These are phyloP conservation scores for Aspergillus haitiensis DNA, from an alignment of 495 filamentous ascomycete genomes.

Conservation along the genomic window DNA sequence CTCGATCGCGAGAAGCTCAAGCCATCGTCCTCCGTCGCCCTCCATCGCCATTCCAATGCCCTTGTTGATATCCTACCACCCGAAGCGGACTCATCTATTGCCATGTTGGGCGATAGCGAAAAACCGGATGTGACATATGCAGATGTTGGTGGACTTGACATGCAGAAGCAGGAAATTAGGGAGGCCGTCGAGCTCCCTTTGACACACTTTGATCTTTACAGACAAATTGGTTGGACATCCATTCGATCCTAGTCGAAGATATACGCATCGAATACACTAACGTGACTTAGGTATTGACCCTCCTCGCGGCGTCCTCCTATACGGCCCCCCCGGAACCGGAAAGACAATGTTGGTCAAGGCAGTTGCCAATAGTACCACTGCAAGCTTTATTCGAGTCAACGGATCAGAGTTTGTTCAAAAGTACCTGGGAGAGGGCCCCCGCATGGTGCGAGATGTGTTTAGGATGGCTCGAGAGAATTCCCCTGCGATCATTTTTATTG, in stretches of 20 bases:
- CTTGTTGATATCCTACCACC: constrained; percentile 97
- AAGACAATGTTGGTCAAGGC: constrained; percentile 99
- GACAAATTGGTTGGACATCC: constrained; percentile 70
- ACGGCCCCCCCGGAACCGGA: constrained; percentile 93
- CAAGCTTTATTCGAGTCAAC: constrained; percentile 96
- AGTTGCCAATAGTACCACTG: constrained; percentile 96
- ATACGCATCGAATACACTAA: constrained; percentile 23
- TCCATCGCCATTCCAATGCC: constrained; percentile 97
- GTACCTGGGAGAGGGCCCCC: constrained; percentile 94
- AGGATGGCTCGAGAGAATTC: constrained; percentile 98
- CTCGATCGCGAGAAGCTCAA: constrained; percentile 98
- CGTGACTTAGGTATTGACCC: constrained; percentile 77
- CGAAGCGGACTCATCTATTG: constrained; percentile 96
- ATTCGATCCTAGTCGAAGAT: too few relatives aligned
- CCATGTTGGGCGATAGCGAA: constrained; percentile 93
- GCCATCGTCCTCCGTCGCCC: constrained; percentile 93
- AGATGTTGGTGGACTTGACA: constrained; percentile 95
- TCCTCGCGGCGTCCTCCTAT: constrained; percentile 91
- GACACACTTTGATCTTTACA: constrained; percentile 97
- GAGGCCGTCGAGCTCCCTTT: constrained; percentile 96
- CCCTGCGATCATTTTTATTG: constrained; percentile 98
- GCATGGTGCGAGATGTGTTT: constrained; percentile 99
- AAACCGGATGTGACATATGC: constrained; percentile 98
- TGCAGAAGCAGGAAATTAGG: constrained; percentile 99
- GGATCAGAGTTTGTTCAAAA: constrained; percentile 99